Evolutionary conservation across 1,284 basidiomycete species (phyloP).

Genomic region (Singerocomus inundabilis): DNA sequence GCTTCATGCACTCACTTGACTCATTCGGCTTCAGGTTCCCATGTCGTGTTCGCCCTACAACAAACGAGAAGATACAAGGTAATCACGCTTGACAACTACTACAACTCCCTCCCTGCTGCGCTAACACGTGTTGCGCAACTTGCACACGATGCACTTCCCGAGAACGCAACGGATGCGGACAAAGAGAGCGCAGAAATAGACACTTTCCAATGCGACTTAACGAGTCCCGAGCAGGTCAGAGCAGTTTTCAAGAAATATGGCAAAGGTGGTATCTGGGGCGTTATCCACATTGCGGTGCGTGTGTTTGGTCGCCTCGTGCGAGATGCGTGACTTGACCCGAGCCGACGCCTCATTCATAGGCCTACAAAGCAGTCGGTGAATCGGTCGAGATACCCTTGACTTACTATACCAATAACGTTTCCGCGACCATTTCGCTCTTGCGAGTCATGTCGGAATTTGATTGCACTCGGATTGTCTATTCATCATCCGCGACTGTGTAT

Average conservation of each 20-base stretch:
- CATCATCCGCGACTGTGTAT: constrained; percentile 98
- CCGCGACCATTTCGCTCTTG: constrained; percentile 79
- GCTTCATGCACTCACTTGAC: constrained; percentile 14
- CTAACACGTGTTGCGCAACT: constrained; percentile 76
- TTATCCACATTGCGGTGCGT: constrained; percentile 90
- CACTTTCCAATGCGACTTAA: constrained; percentile 71
- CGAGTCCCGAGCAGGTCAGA: constrained; percentile 66
- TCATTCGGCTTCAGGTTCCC: constrained; percentile 60
- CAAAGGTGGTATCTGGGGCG: constrained; percentile 95
- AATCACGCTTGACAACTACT: constrained; percentile 89
- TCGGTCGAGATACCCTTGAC: constrained; percentile 92
- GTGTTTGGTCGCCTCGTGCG: constrained; percentile 1
- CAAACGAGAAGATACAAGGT: constrained; percentile 89
- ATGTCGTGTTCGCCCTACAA: constrained; percentile 85
- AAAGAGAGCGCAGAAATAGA: constrained; percentile 71
- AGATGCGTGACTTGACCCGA: neutral
- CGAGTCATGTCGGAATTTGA: constrained; percentile 85
- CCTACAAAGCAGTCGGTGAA: constrained; percentile 98
- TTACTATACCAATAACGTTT: constrained; percentile 92
- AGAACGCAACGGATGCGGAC: constrained; percentile 62
- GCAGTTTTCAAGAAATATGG: constrained; percentile 81
- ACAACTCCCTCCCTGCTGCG: constrained; percentile 83
- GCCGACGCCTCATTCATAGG: constrained; percentile 44
- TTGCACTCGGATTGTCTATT: constrained; percentile 90
- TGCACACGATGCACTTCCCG: constrained; percentile 67